Conservation (phyloP, 1,284 basidiomycete species). For the Ceratobasidium sp. region DNA sequence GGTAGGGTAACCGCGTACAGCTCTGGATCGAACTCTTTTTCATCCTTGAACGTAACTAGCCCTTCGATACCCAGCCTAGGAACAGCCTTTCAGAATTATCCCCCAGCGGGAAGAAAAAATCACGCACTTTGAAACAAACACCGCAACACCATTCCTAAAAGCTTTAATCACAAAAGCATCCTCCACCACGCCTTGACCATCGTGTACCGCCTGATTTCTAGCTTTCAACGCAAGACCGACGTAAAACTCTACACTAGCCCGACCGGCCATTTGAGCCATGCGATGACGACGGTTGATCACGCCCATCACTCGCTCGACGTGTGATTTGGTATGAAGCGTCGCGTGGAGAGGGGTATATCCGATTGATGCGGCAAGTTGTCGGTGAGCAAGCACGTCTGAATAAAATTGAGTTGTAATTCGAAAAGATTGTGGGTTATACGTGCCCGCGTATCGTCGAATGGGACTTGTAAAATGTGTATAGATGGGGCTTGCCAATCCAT, state of each 20-base stretch:
- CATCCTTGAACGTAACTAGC: conserved; percentile 91
- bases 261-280: conserved; percentile 96
- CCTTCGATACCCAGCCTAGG: conserved; percentile 92
- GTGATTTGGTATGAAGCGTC: conserved; percentile 87
- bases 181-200: conserved; percentile 66
- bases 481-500: conserved; percentile 95
- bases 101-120: conserved; percentile 30
- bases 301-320: conserved; percentile 89
- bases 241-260: conserved; percentile 97
- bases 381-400: conserved; percentile 90
- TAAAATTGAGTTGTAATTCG: conserved; percentile 62
- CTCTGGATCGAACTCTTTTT: conserved; percentile 91
- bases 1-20: conserved; percentile 88
- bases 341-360: conserved; percentile 87
- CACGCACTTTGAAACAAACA: conserved; percentile 93
- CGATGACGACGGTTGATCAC: conserved; percentile 94
- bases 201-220: conserved; percentile 59
- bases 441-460: conserved; percentile 93
- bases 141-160: conserved; percentile 95
- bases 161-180: conserved; percentile 96
- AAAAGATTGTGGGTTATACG: conserved; percentile 60
- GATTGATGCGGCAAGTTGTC: conserved; percentile 94
- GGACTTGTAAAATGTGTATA: conserved; percentile 99
- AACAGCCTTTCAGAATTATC: not conserved
- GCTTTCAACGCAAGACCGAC: conserved; percentile 92